A percentile compares a stretch with the other conserved stretches of the same genome.
Conservation (phyloP, 1,284 basidiomycete genomes). For the Ganoderma lucidum region DNA sequence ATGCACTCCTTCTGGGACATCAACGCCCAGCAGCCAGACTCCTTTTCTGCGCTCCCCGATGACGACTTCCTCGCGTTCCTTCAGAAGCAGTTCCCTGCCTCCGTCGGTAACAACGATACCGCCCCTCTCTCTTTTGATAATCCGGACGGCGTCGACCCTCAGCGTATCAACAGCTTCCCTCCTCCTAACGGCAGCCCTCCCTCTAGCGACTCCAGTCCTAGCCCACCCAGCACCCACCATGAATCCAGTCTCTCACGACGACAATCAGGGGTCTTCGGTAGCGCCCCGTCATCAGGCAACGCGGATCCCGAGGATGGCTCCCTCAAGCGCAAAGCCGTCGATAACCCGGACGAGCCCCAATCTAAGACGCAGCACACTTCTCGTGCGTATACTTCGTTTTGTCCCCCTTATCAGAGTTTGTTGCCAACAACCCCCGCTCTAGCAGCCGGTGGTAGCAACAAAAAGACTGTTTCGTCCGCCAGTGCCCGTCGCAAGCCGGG, state of each 20-base stretch:
- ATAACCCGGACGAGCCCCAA: conserved; percentile 62
- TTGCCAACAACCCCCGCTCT: conserved; percentile 18
- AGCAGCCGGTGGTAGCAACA: conserved; percentile 28
- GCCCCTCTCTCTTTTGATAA: conserved; percentile 38
- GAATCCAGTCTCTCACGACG: conserved; percentile 41
- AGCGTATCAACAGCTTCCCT: conserved; percentile 55
- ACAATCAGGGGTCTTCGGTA: conserved; percentile 44
- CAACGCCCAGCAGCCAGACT: conserved; percentile 56
- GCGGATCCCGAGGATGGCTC: conserved; percentile 45
- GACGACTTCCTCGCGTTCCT: conserved; percentile 81
- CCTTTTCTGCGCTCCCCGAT: conserved; percentile 72
- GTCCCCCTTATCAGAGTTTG: conserved; percentile 6
- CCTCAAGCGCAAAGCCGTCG: conserved; percentile 79
- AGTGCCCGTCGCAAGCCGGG: conserved; percentile 52
- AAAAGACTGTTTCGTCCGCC: conserved; percentile 40
- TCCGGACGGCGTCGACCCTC: conserved; percentile 61
- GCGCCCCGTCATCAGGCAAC: conserved; percentile 15
- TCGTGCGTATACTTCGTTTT: conserved; percentile 25
- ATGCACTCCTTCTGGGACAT: conserved; percentile 71
- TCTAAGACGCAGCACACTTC: conserved; percentile 69
- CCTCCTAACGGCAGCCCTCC: conserved; percentile 49
- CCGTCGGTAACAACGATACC: conserved; percentile 29
- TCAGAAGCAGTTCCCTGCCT: conserved; percentile 70
- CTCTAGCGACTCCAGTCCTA: conserved; percentile 72
- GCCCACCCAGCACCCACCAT: conserved; percentile 62